Percentiles rank a stretch among this genome's conserved stretches.
These are phyloP conservation scores for Sequoia sempervirens DNA, from an alignment of 75 land plant genomes.

Conservation along the genomic window DNA sequence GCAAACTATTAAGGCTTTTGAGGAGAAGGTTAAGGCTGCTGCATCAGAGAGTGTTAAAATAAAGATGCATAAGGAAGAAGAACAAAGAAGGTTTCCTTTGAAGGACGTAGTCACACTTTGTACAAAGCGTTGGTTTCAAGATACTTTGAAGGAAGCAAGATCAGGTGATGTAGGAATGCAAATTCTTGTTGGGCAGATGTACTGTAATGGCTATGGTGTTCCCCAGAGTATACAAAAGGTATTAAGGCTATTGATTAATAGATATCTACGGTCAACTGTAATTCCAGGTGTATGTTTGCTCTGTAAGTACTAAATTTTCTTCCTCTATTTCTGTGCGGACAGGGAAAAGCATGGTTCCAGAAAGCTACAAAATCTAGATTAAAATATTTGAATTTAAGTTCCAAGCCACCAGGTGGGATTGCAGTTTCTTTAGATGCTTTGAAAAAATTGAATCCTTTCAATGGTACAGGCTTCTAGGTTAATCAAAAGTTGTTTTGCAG, in stretches of 20 bases:
- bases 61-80: slow-evolving; percentile 8
- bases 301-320: background rate
- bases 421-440: background rate
- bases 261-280: background rate
- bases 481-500: slow-evolving; percentile 6
- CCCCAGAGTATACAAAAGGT: slow-evolving; percentile 62
- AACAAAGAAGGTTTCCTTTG: slow-evolving; percentile 28
- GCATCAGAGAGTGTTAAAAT: background rate
- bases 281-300: background rate
- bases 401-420: slow-evolving; percentile 11
- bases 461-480: background rate
- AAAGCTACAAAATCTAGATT: slow-evolving; percentile 5
- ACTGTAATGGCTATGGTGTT: slow-evolving; percentile 76
- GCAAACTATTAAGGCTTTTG: background rate
- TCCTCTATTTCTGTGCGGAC: background rate
- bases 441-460: background rate
- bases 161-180: slow-evolving; percentile 71
- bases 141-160: slow-evolving; percentile 68
- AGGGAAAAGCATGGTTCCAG: slow-evolving; percentile 13
- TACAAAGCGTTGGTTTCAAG: slow-evolving; percentile 70
- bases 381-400: background rate
- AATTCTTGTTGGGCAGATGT: slow-evolving; percentile 86
- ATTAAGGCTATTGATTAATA: background rate
- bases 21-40: background rate
- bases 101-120: slow-evolving; percentile 73